Evolutionary conservation across 2,329 filamentous ascomycete genomes (phyloP).

Genomic region (Colletotrichum sp.): DNA sequence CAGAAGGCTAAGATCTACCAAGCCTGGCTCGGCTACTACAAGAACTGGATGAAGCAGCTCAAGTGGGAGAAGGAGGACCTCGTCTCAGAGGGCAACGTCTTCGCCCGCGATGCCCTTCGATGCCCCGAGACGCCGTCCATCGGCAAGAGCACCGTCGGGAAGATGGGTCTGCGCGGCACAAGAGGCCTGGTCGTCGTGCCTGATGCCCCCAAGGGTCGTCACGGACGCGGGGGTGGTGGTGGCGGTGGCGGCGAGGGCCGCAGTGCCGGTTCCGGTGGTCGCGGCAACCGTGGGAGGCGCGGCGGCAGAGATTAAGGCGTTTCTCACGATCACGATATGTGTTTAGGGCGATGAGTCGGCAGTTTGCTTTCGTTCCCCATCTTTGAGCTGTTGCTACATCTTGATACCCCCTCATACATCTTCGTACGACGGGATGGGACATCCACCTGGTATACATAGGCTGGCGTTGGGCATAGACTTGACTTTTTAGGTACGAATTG

Average conservation of each 20-base stretch:
- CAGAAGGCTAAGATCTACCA: slow-evolving; percentile 56
- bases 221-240: slow-evolving; percentile 26
- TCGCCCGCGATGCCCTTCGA: slow-evolving; percentile 52
- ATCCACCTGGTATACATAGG: neutral
- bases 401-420: slow-evolving; percentile 4
- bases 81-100: slow-evolving; percentile 56
- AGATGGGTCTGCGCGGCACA: slow-evolving; percentile 63
- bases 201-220: slow-evolving; percentile 38
- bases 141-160: slow-evolving; percentile 51
- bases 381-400: slow-evolving; percentile 3
- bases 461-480: neutral
- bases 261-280: slow-evolving; percentile 1
- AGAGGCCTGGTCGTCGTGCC: slow-evolving; percentile 52
- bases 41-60: slow-evolving; percentile 50
- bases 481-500: neutral
- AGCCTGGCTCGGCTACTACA: slow-evolving; percentile 63
- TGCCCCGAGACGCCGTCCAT: slow-evolving; percentile 51
- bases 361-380: neutral
- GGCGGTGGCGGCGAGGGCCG: slow-evolving; percentile 22
- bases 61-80: slow-evolving; percentile 48
- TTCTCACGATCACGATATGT: neutral
- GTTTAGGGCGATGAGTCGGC: neutral
- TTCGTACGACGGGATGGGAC: slow-evolving; percentile 1
- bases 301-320: neutral
- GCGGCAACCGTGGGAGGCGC: slow-evolving; percentile 5